These are phyloP conservation scores for Amphicarpaea edgeworthii DNA, from an alignment of 306 rosid genomes.

Conservation along the genomic window DNA sequence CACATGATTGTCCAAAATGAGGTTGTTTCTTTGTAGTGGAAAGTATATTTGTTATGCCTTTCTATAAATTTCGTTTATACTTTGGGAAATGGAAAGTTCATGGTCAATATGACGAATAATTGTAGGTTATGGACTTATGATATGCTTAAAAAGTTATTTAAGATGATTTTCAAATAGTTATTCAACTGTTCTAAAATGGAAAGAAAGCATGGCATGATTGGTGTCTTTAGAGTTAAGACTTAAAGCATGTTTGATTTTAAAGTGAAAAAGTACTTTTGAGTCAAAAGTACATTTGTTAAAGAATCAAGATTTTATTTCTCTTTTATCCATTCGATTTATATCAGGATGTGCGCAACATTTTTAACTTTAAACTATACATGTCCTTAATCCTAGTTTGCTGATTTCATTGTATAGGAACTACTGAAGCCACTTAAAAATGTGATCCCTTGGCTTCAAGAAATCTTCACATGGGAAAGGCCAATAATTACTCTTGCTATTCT, in stretches of 20 bases:
- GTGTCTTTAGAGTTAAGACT: constrained; percentile 34
- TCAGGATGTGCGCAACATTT: too few species aligned
- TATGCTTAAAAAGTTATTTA: neutral
- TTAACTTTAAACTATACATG: too few species aligned
- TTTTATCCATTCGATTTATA: too few species aligned
- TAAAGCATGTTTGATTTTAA: too few species aligned
- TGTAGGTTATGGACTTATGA: constrained; percentile 1
- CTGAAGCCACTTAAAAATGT: constrained; percentile 66
- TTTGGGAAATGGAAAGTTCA: constrained; percentile 2
- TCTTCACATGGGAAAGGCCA: constrained; percentile 82
- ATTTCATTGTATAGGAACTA: constrained; percentile 65
- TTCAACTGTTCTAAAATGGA: neutral
- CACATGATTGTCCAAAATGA: constrained; percentile 17
- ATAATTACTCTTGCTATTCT: constrained; percentile 56
- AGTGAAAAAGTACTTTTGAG: too few species aligned
- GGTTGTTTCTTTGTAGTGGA: neutral
- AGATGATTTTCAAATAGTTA: constrained; percentile 6
- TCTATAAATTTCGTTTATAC: constrained; percentile 6
- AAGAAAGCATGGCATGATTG: neutral
- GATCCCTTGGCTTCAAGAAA: constrained; percentile 63
- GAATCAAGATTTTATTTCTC: too few species aligned
- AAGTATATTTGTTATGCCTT: neutral
- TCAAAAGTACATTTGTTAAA: too few species aligned
- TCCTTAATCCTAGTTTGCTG: neutral
- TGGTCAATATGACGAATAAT: constrained; percentile 4